These are phyloP conservation scores for Chlorophyllum brunneum DNA, from an alignment of 768 basidiomycete genomes.

Conservation along the genomic window DNA sequence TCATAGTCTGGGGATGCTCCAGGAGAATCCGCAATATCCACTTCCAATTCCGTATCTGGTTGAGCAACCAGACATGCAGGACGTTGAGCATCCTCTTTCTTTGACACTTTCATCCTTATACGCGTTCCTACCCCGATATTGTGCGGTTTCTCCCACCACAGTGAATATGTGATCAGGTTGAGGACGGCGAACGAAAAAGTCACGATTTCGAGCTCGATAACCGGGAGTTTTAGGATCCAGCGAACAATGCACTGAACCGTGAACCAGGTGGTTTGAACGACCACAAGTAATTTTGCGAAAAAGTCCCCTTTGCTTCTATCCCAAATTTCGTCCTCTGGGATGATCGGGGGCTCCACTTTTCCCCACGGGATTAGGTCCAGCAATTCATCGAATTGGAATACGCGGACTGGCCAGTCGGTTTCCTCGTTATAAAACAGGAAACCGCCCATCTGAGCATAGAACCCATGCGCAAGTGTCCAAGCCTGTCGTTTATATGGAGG, in stretches of 20 bases:
- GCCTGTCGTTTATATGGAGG: too few species aligned
- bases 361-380: background rate
- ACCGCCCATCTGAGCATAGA: constrained; percentile 4
- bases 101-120: too few species aligned
- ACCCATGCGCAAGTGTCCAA: constrained; percentile 6
- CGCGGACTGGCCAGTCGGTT: too few species aligned
- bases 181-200: constrained; percentile 6
- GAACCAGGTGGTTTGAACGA: constrained; percentile 9
- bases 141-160: constrained; percentile 13
- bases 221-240: background rate
- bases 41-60: too few species aligned
- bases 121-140: too few species aligned
- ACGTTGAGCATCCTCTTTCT: too few species aligned
- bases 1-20: too few species aligned
- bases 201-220: constrained; percentile 8
- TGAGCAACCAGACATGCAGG: too few species aligned
- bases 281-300: background rate
- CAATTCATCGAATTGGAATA: constrained; percentile 5
- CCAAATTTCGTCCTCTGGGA: background rate
- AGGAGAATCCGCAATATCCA: too few species aligned
- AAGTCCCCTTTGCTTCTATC: constrained; percentile 11
- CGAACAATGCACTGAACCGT: constrained; percentile 3
- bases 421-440: background rate
- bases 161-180: background rate
- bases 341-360: background rate